phyloP scores from a whole-genome alignment of 768 basidiomycete species.

The Termitomyces sp. region DNA sequence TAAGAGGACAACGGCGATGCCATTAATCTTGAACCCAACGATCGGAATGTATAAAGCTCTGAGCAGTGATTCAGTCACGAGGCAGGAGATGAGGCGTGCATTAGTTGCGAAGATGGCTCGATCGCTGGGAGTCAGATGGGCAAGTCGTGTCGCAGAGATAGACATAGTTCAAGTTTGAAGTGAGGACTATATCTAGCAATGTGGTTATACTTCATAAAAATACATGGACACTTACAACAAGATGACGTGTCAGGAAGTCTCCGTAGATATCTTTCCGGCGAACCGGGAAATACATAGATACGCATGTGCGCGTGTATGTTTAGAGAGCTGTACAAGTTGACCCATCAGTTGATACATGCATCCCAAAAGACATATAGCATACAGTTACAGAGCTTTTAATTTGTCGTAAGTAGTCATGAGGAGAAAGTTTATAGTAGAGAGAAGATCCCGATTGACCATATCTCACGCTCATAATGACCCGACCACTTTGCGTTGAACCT shows the following conservation, averaged over 20 bases:
- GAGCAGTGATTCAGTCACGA: constrained; percentile 52
- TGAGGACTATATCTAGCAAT: not conserved
- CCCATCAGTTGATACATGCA: not conserved
- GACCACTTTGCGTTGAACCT: not conserved
- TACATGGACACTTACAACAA: not conserved
- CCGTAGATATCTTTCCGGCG: not conserved
- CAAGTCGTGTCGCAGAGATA: constrained; percentile 19
- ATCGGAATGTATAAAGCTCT: constrained; percentile 42
- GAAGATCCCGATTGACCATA: not conserved
- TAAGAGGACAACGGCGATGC: constrained; percentile 36
- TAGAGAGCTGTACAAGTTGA: not conserved
- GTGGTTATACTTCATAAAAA: not conserved
- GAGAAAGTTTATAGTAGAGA: not conserved
- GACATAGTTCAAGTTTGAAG: constrained; percentile 17
- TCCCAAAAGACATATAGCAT: not conserved
- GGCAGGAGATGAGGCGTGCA: constrained; percentile 48
- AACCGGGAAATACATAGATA: not conserved
- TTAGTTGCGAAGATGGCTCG: constrained; percentile 43
- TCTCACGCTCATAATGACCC: not conserved
- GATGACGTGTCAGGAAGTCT: not conserved
- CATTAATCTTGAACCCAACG: constrained; percentile 25
- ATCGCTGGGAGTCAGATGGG: constrained; percentile 27
- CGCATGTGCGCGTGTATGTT: not conserved
- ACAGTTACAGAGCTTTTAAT: not conserved
- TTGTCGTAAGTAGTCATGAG: not conserved